Evolutionary conservation across 352 stramenopile genomes (phyloP).

Genomic region (Phytophthora ohioensis): DNA sequence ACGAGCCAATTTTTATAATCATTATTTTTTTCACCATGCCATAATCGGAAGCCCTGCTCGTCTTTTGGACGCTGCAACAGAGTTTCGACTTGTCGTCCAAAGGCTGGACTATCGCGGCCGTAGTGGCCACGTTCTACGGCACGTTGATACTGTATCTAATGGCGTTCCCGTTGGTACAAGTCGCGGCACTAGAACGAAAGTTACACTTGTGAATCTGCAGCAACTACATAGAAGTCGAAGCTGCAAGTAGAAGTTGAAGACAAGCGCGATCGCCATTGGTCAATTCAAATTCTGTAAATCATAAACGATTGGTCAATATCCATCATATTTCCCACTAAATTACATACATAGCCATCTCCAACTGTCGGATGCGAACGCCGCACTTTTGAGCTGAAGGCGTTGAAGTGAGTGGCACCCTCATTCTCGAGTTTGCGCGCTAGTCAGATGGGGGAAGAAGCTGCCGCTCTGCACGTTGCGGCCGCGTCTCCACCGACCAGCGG

Average conservation of each 20-base stretch:
- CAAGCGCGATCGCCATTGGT: background rate
- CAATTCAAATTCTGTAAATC: constrained; percentile 6
- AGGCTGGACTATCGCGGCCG: constrained; percentile 19
- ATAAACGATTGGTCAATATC: constrained; percentile 19
- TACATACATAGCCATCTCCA: constrained; percentile 17
- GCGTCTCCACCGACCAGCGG: constrained; percentile 34
- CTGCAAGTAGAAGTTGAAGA: too few relatives aligned
- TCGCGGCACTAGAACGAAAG: background rate
- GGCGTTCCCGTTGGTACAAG: constrained; percentile 31
- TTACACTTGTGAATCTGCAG: constrained; percentile 1
- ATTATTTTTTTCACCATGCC: too few relatives aligned
- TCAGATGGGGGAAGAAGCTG: constrained; percentile 36
- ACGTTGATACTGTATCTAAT: constrained; percentile 32
- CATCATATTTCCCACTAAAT: constrained; percentile 3
- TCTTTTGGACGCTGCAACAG: constrained; percentile 60
- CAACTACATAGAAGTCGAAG: constrained; percentile 7
- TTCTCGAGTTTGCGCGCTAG: constrained; percentile 27
- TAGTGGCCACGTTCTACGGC: constrained; percentile 26
- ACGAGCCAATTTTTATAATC: too few relatives aligned
- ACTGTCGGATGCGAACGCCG: constrained; percentile 2
- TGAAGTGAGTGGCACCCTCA: constrained; percentile 30
- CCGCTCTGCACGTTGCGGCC: constrained; percentile 31
- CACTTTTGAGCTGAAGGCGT: constrained; percentile 15
- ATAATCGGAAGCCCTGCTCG: constrained; percentile 24
- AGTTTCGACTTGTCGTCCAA: constrained; percentile 35